phyloP scores from a whole-genome alignment of 495 filamentous ascomycete genomes.

The Podospora appendiculata region DNA sequence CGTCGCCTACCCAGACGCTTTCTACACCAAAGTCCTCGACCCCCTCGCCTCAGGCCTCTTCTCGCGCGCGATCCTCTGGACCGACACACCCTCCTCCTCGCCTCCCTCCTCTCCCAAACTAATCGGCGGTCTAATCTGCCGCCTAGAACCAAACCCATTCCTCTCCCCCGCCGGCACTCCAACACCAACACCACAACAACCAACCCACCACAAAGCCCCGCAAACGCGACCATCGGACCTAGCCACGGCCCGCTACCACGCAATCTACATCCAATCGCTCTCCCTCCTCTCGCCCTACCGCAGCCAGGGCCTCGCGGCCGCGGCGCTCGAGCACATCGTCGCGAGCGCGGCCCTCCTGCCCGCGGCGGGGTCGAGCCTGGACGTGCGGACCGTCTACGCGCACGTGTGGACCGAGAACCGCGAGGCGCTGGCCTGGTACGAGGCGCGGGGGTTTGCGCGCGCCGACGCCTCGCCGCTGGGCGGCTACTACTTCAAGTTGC shows the following conservation, averaged over 20 bases:
- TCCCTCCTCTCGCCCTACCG: conserved; percentile 78
- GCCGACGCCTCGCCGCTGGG: conserved; percentile 44
- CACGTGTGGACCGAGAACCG: conserved; percentile 93
- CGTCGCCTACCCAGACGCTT: conserved; percentile 76
- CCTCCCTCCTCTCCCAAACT: conserved; percentile 38
- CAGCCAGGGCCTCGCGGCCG: conserved; percentile 65
- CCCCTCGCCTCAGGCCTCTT: conserved; percentile 59
- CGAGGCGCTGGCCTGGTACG: conserved; percentile 83
- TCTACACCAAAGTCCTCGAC: conserved; percentile 71
- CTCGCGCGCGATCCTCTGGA: conserved; percentile 65
- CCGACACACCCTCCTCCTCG: conserved; percentile 14
- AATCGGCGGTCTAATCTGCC: conserved; percentile 78
- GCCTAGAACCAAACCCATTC: conserved; percentile 49
- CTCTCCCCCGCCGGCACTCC: conserved; percentile 11
- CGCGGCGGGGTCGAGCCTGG: conserved; percentile 30
- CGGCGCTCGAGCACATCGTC: conserved; percentile 56
- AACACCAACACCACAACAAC: background rate
- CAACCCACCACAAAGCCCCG: background rate
- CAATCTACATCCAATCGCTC: conserved; percentile 85
- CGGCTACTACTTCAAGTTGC: conserved; percentile 80
- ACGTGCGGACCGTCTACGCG: conserved; percentile 56
- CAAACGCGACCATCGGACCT: background rate
- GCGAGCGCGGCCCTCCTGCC: conserved; percentile 27
- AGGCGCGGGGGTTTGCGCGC: conserved; percentile 63
- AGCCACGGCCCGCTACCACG: conserved; percentile 21